Percentiles rank a stretch among this genome's conserved stretches.
Evolutionary conservation across 495 filamentous ascomycete species (phyloP).

Genomic region (Lasiosphaeriaceae sp.): DNA sequence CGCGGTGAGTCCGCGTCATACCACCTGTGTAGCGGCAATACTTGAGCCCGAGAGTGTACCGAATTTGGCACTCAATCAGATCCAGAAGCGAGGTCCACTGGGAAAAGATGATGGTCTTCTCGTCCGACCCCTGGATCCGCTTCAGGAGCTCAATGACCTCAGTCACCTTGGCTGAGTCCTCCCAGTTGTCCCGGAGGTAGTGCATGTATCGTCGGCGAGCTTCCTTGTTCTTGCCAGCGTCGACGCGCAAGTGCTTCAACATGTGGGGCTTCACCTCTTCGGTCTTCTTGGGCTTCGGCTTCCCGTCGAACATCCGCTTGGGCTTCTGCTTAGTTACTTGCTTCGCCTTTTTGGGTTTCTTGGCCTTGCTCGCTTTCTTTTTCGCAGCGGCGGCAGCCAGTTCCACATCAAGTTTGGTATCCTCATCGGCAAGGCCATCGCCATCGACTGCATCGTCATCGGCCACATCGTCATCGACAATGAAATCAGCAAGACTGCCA

Average conservation of each 20-base stretch:
- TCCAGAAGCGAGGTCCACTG: constrained; percentile 91
- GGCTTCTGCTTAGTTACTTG: constrained; percentile 13
- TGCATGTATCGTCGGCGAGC: constrained; percentile 57
- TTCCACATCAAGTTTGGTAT: not conserved
- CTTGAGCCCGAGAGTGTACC: constrained; percentile 48
- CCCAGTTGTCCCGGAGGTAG: constrained; percentile 68
- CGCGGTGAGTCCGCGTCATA: constrained; percentile 68
- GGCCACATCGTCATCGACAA: constrained; percentile 40
- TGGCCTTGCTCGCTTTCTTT: not conserved
- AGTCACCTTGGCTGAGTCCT: constrained; percentile 74
- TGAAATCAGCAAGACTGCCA: constrained; percentile 54
- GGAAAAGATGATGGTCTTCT: constrained; percentile 92
- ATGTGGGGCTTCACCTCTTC: constrained; percentile 23
- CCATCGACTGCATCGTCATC: constrained; percentile 17
- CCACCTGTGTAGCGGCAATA: constrained; percentile 83
- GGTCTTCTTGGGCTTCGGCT: constrained; percentile 23
- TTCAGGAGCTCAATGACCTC: constrained; percentile 67
- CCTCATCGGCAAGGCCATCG: constrained; percentile 32
- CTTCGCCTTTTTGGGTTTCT: constrained; percentile 15
- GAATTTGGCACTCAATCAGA: constrained; percentile 84
- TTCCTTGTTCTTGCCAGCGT: constrained; percentile 55
- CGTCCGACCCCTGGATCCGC: constrained; percentile 33
- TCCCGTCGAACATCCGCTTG: constrained; percentile 18
- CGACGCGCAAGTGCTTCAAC: constrained; percentile 41
- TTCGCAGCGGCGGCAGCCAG: not conserved